Base-by-base conservation (phyloP, 1,139 yeast genomes). In the Pichia sp. region DNA sequence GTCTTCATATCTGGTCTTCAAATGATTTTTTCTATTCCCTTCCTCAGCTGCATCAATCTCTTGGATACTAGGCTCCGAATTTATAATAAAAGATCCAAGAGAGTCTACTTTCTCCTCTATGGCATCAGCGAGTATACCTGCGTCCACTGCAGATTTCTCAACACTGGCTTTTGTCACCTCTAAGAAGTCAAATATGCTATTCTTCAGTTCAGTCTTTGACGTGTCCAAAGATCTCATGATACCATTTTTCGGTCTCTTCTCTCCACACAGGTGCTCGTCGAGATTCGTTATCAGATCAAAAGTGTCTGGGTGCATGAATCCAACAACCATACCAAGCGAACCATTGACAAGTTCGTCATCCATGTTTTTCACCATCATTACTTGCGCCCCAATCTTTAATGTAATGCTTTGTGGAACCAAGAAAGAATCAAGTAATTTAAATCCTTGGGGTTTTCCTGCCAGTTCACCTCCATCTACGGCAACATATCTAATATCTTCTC, bases 311-410 rank as follows among this genome's bases (percentile, higher is more conserved):
- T 71, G 74, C 53, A 81, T 64, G 50, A 91, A 88, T 39, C 76
- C 94, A 21, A 87, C 58, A 2, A 91, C 88, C 43, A 72, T 80
- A 0, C 99, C 99, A 31, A 91, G 62, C 0, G 96, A 79, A 0
- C 99, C 99, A 59, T 91, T 91, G 5, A 93, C 98, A 31, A 91
- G 66, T 1, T 82, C 74, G 19, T 78, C 86, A 56, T 88, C 96
- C 39, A 84, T 69, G 55, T 91, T 93, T 57, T 91, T 91, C 42
- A 91, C 74, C 69, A 93, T 79, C 98, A 91, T 93, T 0, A 91
- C 98, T 60, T 91, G 98, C 0, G 96, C 91, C 27, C 88, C 88
- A 33, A 70, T 69, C 51, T 87, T 88, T 48, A 91, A 63, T 11
- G 64, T 65, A 17, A 91, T 58, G 22, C 60, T 60, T 29, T 67